These are phyloP conservation scores for Tolypocladium capitatum DNA, from an alignment of 2,329 filamentous ascomycete species.

Conservation along the genomic window DNA sequence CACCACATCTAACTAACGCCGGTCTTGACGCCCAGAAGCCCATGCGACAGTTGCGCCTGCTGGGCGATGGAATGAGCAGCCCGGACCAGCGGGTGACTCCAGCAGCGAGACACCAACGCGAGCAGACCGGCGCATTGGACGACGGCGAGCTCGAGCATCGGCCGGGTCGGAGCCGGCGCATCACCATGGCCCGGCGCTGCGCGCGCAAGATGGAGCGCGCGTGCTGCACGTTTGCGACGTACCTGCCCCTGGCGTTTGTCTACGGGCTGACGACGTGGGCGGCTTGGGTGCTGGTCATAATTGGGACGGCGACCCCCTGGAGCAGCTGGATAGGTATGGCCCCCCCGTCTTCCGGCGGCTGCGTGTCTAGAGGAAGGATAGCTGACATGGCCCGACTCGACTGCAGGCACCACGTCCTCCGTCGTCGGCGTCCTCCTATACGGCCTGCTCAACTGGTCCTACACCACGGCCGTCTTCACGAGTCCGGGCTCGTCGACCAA, in stretches of 20 bases:
- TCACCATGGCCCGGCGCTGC: conserved; percentile 44
- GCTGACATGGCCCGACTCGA: conserved; percentile 5
- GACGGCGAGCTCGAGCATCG: conserved; percentile 4
- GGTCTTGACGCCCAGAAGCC: not conserved
- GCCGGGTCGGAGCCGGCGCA: conserved; percentile 4
- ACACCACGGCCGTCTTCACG: conserved; percentile 88
- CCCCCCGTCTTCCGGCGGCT: not conserved
- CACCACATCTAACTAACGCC: not conserved
- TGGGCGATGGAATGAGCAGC: not conserved
- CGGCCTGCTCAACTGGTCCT: conserved; percentile 70
- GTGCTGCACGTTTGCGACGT: conserved; percentile 67
- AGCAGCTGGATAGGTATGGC: conserved; percentile 42
- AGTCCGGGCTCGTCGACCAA: conserved; percentile 62
- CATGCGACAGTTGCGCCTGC: not conserved
- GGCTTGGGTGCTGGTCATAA: conserved; percentile 68
- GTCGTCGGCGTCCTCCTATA: conserved; percentile 59
- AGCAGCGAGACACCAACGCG: not conserved
- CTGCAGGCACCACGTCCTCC: conserved; percentile 40
- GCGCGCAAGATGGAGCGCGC: conserved; percentile 63
- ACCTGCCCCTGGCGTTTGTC: conserved; percentile 80
- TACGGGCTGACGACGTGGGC: conserved; percentile 90
- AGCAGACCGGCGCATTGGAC: conserved; percentile 5
- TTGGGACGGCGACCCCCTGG: conserved; percentile 45
- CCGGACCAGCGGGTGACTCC: not conserved
- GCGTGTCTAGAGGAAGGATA: not conserved